Conservation (phyloP, 139 green algal species). For the Ostreobium quekettii region DNA sequence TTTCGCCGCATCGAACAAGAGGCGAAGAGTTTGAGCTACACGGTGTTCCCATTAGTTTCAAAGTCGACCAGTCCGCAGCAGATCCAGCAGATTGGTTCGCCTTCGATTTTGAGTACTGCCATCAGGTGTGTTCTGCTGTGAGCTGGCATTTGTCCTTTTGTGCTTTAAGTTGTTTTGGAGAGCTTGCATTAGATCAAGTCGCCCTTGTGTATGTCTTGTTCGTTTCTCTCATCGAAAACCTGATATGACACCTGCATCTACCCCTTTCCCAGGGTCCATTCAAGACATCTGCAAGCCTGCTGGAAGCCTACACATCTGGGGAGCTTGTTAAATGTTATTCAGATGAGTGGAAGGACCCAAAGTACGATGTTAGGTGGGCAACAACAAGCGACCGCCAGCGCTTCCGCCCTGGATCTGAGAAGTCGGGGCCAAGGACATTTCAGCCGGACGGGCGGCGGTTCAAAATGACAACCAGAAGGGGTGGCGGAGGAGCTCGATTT, state of each 20-base stretch:
- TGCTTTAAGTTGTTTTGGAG: too few species aligned
- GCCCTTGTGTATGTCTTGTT: too few species aligned
- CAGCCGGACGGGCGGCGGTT: conserved; percentile 7
- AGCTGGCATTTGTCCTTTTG: too few species aligned
- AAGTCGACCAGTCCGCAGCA: conserved; percentile 15
- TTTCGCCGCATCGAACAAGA: background rate
- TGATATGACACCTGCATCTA: too few species aligned
- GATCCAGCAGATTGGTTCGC: conserved; percentile 17
- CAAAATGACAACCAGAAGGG: background rate
- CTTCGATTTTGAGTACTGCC: conserved; percentile 28
- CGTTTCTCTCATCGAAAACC: too few species aligned
- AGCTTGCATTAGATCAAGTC: too few species aligned
- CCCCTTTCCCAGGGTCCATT: conserved; percentile 28
- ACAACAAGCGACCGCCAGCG: background rate
- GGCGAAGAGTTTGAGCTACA: conserved; percentile 23
- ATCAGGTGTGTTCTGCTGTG: too few species aligned
- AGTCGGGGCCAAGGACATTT: conserved; percentile 8
- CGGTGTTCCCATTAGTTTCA: conserved; percentile 22
- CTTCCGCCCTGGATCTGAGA: background rate
- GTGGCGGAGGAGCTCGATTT: conserved; percentile 17
- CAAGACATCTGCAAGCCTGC: background rate
- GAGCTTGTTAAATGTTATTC: conserved; percentile 18
- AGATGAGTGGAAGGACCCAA: conserved; percentile 7
- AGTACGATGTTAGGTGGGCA: conserved; percentile 18
- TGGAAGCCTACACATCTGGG: conserved; percentile 4